Base-by-base conservation (phyloP, 1,284 basidiomycete genomes). In the Tremellales sp. region DNA sequence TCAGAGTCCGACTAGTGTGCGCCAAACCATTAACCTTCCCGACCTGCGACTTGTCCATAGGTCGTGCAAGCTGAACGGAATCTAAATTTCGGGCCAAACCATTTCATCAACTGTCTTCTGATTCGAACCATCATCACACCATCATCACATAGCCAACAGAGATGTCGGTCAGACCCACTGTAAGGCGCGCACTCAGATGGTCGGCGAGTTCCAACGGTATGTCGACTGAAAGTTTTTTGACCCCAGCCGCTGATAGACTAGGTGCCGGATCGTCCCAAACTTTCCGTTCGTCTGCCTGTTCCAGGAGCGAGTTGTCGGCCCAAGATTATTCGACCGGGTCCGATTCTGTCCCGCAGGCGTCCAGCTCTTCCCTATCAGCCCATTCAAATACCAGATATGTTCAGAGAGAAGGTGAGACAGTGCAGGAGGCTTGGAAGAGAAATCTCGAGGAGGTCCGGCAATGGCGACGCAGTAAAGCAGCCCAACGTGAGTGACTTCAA, bases 391-490 rank as follows among this genome's bases (percentile, higher is more conserved):
- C 23, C 25, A 24, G 49, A 37, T 45, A 42, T 21, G 27, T 29
- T 8, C 47, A 49, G 39, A 48, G 49, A 5, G 37, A 40, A 10
- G 62, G 54, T 12, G 70, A 67, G 52, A 53, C 54, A 15, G 45
- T 49, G 15, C 57, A 66, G 35, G 61, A 65, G 11, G 65, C 65
- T 17, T 74, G 70, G 63, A 60, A 62, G 56, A 51, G 65, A 43
- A 70, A 72, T 54, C 40, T 74, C 48, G 52, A 54, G 23, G 62
- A 71, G 46, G 65, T 64, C 24, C 59, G 65, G 43, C 60, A 64
- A 41, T 73, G 63, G 58, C 56, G 70, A 45, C 53, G 63, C 40
- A 54, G 54, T 11, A 53, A 60, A 41, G 66, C 62, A 15, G 43
- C 49, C 17, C 54, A 62, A 25, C 54, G 66, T 73, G 17, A 11